Evolutionary conservation across 1,284 basidiomycete genomes (phyloP).

Genomic region (Mycena sp.): DNA sequence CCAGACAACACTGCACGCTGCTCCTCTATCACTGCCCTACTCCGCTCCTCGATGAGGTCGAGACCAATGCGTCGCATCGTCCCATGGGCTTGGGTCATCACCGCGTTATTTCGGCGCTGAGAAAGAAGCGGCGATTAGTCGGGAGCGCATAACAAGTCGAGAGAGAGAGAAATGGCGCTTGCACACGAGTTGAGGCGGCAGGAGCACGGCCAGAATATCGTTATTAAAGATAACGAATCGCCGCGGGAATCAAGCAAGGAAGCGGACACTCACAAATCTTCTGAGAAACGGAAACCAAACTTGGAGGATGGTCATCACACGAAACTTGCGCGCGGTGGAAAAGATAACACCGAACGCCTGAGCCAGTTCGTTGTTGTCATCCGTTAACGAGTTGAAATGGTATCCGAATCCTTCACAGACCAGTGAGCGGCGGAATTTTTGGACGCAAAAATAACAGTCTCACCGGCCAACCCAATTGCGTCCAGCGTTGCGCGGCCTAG

Average conservation of each 20-base stretch:
- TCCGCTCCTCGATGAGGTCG: slow-evolving; percentile 63
- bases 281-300: slow-evolving; percentile 69
- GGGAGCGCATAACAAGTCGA: slow-evolving; percentile 6
- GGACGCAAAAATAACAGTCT: slow-evolving; percentile 23
- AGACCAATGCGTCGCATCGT: slow-evolving; percentile 68
- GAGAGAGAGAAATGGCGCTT: neutral
- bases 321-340: slow-evolving; percentile 60
- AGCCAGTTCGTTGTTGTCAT: slow-evolving; percentile 61
- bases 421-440: neutral
- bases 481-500: slow-evolving; percentile 76
- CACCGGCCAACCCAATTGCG: slow-evolving; percentile 77
- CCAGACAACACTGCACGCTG: slow-evolving; percentile 25
- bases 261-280: slow-evolving; percentile 59
- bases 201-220: slow-evolving; percentile 35
- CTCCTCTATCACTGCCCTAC: slow-evolving; percentile 45
- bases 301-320: slow-evolving; percentile 66
- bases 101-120: slow-evolving; percentile 54
- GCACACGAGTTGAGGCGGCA: slow-evolving; percentile 18
- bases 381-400: slow-evolving; percentile 61
- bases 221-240: slow-evolving; percentile 23
- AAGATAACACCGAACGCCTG: slow-evolving; percentile 67
- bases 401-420: slow-evolving; percentile 66
- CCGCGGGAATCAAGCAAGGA: slow-evolving; percentile 29
- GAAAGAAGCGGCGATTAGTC: slow-evolving; percentile 29
- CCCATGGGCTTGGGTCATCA: slow-evolving; percentile 55